Evolutionary conservation across 2,329 filamentous ascomycete genomes (phyloP), one percentile per base, ranked within the genome.

Genomic region (Magnaporthales sp.): DNA sequence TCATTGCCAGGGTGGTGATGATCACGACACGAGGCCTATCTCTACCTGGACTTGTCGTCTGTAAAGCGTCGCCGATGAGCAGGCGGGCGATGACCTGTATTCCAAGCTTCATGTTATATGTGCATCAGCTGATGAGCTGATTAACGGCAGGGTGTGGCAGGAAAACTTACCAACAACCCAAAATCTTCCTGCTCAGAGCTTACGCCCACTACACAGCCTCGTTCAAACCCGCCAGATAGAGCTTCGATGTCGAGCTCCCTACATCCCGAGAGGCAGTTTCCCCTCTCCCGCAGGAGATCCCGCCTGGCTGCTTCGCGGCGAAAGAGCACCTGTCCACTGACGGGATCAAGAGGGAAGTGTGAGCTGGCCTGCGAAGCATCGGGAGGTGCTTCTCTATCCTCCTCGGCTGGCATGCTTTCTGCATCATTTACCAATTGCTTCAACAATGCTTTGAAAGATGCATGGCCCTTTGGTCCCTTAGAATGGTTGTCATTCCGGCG

Each of bases 181-280:
- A 84, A 73, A n/a, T 77, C 77, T 56, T 80, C 81, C 24, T 82
- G 80, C 73, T 85, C 84, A 0, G 81, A 76, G 66, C 84, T 87
- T 66, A 87, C 66, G 0, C 85, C 85, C 1, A 85, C 80, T 0
- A 87, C 79, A 24, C 74, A 75, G 0, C 84, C 84, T n/a, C 81
- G 73, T 72, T 82, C 79, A 11, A 86, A 75, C 0, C 83, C 84
- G 1, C 84, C 83, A 6, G 79, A 67, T 5, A 87, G 74, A 6
- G 83, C 77, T 31, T 80, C 72, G 2, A 77, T 73, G 69, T 87
- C 85, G 38, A 87, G 69, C 68, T 81, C 83, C 2, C 63, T 58
- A 65, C 82, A 84, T 13, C 84, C 84, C 1, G 78, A 81, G 30
- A 70, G 67, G 31, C 80, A 73, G 4, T 66, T 67, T 0, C 80